phyloP scores from a whole-genome alignment of 495 filamentous ascomycete species.

The Podospora sp. region DNA sequence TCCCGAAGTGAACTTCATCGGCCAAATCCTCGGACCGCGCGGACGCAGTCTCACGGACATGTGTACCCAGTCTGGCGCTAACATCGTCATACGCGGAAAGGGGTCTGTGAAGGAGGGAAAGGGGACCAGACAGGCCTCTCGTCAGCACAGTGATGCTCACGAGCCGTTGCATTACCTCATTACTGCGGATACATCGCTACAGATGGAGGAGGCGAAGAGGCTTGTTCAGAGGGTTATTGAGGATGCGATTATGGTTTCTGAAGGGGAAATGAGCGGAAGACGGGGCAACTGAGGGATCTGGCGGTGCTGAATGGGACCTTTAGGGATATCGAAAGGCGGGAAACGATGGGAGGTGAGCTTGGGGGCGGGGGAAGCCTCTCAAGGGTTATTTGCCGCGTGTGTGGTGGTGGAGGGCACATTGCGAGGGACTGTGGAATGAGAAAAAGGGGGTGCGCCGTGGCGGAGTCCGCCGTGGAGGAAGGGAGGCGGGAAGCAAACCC shows the following conservation, averaged over 20 bases:
- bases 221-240: constrained; percentile 92
- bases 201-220: constrained; percentile 92
- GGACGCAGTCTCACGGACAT: constrained; percentile 96
- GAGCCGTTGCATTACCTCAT: constrained; percentile 95
- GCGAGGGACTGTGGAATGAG: constrained; percentile 69
- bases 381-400: constrained; percentile 97
- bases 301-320: constrained; percentile 93
- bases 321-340: constrained; percentile 71
- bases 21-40: constrained; percentile 95
- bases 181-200: constrained; percentile 93
- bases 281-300: constrained; percentile 90
- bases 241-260: constrained; percentile 92
- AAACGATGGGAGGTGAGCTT: background rate
- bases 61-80: constrained; percentile 88
- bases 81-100: constrained; percentile 95
- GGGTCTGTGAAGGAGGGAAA: constrained; percentile 98
- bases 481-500: background rate
- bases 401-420: constrained; percentile 54
- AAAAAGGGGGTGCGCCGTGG: background rate
- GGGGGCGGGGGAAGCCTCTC: constrained; percentile 76
- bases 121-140: constrained; percentile 74
- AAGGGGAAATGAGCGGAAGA: constrained; percentile 94
- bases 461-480: constrained; percentile 3
- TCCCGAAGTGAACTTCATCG: constrained; percentile 99
- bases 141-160: constrained; percentile 94